phyloP scores from a whole-genome alignment of 129 eudicot species.

The Solidago caesia region DNA sequence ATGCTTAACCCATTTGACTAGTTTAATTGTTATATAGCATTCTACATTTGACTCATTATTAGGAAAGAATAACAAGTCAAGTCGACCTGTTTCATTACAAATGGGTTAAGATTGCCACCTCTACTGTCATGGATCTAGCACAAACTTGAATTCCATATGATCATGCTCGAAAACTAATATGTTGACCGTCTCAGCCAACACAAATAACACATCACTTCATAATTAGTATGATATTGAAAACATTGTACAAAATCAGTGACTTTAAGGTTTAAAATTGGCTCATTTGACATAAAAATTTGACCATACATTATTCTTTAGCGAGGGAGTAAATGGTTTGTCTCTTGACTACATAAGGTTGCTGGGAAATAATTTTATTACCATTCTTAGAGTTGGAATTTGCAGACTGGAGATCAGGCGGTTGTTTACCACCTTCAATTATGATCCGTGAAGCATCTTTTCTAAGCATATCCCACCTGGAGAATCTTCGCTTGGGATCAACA shows the following conservation, averaged over 20 bases:
- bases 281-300: slow-evolving; percentile 2
- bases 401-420: not conserved
- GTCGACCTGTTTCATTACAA: not conserved
- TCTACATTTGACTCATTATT: not conserved
- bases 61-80: not conserved
- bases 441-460: slow-evolving; percentile 32
- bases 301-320: not conserved
- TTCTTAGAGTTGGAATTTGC: slow-evolving; percentile 29
- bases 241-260: slow-evolving; percentile 1
- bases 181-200: not conserved
- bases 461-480: slow-evolving; percentile 34
- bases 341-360: not conserved
- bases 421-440: slow-evolving; percentile 27
- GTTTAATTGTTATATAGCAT: not conserved
- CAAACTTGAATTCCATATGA: not conserved
- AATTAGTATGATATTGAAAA: not conserved
- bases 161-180: slow-evolving; percentile 14
- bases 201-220: not conserved
- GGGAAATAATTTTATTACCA: slow-evolving; percentile 37
- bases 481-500: slow-evolving; percentile 33
- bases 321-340: not conserved
- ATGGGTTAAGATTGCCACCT: slow-evolving; percentile 1
- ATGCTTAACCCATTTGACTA: not conserved
- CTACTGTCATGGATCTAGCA: not conserved
- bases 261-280: not conserved